These are phyloP conservation scores for Acacia acuminata DNA, from an alignment of 306 rosid species.

Conservation along the genomic window DNA sequence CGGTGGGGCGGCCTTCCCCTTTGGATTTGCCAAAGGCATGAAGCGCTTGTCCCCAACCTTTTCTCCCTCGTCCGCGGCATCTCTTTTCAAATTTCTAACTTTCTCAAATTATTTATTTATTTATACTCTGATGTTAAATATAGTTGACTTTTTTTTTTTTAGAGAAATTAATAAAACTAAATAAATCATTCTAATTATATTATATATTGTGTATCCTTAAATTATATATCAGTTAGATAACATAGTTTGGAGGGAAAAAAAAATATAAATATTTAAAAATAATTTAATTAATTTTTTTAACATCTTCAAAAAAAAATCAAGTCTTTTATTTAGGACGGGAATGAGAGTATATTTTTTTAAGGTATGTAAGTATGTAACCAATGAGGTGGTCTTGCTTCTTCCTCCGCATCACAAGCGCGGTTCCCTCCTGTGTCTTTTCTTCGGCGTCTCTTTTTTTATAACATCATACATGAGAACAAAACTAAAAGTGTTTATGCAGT, in stretches of 20 bases:
- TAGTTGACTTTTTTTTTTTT: too few species aligned
- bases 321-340: too few species aligned
- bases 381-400: constrained; percentile 17
- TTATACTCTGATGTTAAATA: background rate
- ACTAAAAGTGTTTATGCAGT: background rate
- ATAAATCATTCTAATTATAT: too few species aligned
- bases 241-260: too few species aligned
- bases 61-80: constrained; percentile 43
- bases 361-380: background rate
- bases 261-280: too few species aligned
- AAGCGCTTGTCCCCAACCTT: constrained; percentile 61
- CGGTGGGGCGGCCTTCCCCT: constrained; percentile 67
- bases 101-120: background rate
- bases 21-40: constrained; percentile 92
- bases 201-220: too few species aligned
- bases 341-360: too few species aligned
- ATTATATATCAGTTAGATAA: too few species aligned
- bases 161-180: too few species aligned
- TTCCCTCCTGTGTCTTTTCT: background rate
- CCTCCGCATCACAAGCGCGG: background rate
- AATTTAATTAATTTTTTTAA: too few species aligned
- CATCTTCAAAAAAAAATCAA: too few species aligned
- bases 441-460: background rate
- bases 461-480: background rate
- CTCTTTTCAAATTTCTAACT: constrained; percentile 14